These are phyloP conservation scores for Phytophthora pseudosyringae DNA, from an alignment of 352 stramenopile species.

Conservation along the genomic window DNA sequence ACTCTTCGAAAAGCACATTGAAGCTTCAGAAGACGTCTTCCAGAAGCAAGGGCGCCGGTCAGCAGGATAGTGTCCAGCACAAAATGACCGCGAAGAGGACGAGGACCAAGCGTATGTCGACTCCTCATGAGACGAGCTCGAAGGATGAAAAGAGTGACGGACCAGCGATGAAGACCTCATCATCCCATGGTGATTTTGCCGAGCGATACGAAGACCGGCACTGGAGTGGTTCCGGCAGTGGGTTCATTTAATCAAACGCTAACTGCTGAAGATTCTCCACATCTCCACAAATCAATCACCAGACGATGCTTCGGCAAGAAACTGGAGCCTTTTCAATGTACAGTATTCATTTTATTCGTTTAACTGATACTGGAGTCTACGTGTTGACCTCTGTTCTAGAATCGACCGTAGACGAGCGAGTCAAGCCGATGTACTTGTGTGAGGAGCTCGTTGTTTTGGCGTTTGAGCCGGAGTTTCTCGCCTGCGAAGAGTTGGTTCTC, in stretches of 20 bases:
- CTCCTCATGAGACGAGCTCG: neutral
- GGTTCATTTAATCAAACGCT: conserved; percentile 35
- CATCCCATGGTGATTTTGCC: conserved; percentile 37
- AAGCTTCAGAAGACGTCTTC: conserved; percentile 25
- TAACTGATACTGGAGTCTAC: conserved; percentile 10
- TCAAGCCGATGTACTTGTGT: conserved; percentile 79
- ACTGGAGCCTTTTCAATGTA: conserved; percentile 11
- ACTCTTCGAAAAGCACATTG: conserved; percentile 11
- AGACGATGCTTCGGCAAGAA: neutral
- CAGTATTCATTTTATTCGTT: neutral
- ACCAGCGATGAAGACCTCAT: conserved; percentile 8
- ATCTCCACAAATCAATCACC: conserved; percentile 17
- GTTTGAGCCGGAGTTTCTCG: conserved; percentile 64
- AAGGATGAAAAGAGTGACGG: conserved; percentile 11
- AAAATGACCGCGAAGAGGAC: conserved; percentile 16
- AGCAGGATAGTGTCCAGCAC: neutral
- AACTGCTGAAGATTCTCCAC: conserved; percentile 9
- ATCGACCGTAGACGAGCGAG: conserved; percentile 77
- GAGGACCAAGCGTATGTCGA: conserved; percentile 16
- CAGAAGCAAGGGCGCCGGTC: conserved; percentile 1
- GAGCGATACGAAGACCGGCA: conserved; percentile 44
- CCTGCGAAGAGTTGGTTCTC: conserved; percentile 67
- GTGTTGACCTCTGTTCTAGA: conserved; percentile 41
- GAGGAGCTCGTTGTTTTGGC: conserved; percentile 76
- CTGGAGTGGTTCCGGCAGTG: conserved; percentile 52